Evolutionary conservation across 352 stramenopile species (phyloP), one percentile per base, ranked within the genome.

Genomic region (Phytophthora palmivora): DNA sequence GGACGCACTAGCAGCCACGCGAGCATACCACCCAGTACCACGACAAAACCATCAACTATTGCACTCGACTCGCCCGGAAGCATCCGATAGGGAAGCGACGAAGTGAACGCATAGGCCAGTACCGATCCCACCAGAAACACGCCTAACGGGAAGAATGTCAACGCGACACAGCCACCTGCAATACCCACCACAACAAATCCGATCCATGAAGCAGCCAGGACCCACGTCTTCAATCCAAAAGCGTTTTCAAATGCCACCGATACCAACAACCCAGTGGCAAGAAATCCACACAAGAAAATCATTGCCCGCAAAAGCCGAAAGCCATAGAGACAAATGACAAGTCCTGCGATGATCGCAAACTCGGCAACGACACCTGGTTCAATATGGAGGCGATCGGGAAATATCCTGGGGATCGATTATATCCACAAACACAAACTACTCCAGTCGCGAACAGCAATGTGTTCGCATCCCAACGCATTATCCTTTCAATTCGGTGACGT

Each of bases 281-380:
- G 53, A 50, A 94, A 91, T 5, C 76, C 79, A 50, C 71, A 85
- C 8, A 78, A 26, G 39, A 92, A 82, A 22, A 79, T 67, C 36
- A 80, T 67, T 4, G 47, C 64, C 12, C 74, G 81, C 24, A 86
- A 50, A 12, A 86, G 62, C 16, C 74, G 66, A 34, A 88, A 87
- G 12, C 85, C 85, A 19, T 68, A 74, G 6, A 87, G 49, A 38
- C 78, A 88, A 19, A 90, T 36, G 16, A 78, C 43, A 15, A 65
- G 41, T 26, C 85, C 85, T 4, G 78, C 28, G 16, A 87, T 54
- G 22, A 90, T 67, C 1, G 79, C 81, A n/a, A 79, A 63, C 14
- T 74, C 75, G 1, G 81, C 72, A 2, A 73, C 68, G 18, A 91
- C 70, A 28, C 72, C 63, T 4, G 72, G 70, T 14, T 69, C 80